Base-by-base conservation (phyloP, 140 eudicot species). In the Ambrosia hybrid region DNA sequence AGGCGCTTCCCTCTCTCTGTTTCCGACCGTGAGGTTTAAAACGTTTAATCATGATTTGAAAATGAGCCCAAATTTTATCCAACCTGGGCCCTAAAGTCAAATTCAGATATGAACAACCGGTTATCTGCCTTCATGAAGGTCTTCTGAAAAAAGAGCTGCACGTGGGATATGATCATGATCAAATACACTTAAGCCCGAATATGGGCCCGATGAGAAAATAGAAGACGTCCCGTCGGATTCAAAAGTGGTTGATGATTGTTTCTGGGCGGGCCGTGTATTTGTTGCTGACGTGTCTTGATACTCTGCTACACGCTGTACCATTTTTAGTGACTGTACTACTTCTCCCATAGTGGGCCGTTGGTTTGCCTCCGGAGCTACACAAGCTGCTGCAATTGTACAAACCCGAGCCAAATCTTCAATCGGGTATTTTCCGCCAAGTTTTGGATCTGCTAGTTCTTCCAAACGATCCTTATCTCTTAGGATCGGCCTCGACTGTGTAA, bases 291-390 rank as follows among this genome's bases (percentile, higher is more conserved):
- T 30, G 68, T 87, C 98, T 51, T 90, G 96, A 71, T 87, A 82
- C 72, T 90, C 97, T 12, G 79, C 74, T 5, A 76, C 77, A 14
- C 88, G 88, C 72, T 93, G 99, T 74, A 88, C 95, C 99, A 90
- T 90, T 79, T 90, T 93, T 34, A 93, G 85, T 17, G 99, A 93
- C 62, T 88, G 96, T 10, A 93, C 99, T 71, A 93, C 99, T 85
- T 93, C 99, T 37, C 96, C 94, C 96, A 93, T 93, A 2, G 94
- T 90, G 26, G 99, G 99, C 48, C 96, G 82, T 78, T 90, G 96
- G 76, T 79, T 85, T 67, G 94, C 90, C 73, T 93, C 90, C 0
- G 97, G 94, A 8, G 99, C 82, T 57, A 91, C 99, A 90, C 99
- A 93, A 73, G 96, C 97, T 36, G 97, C 97, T 33, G 96, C 96